Base-by-base conservation (phyloP, 2,329 filamentous ascomycete genomes). In the Akanthomyces muscarius region DNA sequence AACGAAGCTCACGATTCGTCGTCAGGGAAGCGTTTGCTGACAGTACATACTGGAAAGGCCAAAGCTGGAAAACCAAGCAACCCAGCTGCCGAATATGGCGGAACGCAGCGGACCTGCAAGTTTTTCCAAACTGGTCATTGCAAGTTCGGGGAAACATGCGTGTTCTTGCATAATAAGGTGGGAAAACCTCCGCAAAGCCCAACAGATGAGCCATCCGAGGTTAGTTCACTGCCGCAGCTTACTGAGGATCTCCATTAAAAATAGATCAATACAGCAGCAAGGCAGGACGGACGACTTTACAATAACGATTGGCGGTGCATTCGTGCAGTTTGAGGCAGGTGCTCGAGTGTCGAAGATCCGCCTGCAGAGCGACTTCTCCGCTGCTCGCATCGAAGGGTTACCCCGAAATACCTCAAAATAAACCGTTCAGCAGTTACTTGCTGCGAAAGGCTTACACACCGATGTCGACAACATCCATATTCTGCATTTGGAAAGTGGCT, bases 291-390 rank as follows among this genome's bases (percentile, higher is more conserved):
- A 54, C 33, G 36, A 54, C 5, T 54, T 54, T 25, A 54, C 33
- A 33, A 54, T 33, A 54, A 54, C 51, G 2, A n/a, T 54, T n/a
- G 51, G 13, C 13, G 75, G 73, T 1, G 71, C 70, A 4, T 65
- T 70, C 63, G 72, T 69, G 1, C 51, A 70, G 11, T 77, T 77
- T 16, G 70, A 67, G 10, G 69, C 70, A 16, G 76, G 76, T 5
- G 74, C 71, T 1, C 56, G 56, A 0, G 64, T 76, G 5, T 38
- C 60, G 0, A 72, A 71, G 23, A 63, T 75, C 3, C 68, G 67
- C 4, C 67, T 77, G 7, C 65, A 70, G 2, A 73, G 74, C 0
- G 77, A 79, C 65, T 75, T 73, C 57, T 77, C 75, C 1, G 70
- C 74, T 0, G 68, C 76, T 36, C 73, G 71, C 6, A 69, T 78